A percentile compares a stretch with the other conserved stretches of the same genome.
phyloP scores from a whole-genome alignment of 805 yeast genomes.

The Clavispora phyllophila region DNA sequence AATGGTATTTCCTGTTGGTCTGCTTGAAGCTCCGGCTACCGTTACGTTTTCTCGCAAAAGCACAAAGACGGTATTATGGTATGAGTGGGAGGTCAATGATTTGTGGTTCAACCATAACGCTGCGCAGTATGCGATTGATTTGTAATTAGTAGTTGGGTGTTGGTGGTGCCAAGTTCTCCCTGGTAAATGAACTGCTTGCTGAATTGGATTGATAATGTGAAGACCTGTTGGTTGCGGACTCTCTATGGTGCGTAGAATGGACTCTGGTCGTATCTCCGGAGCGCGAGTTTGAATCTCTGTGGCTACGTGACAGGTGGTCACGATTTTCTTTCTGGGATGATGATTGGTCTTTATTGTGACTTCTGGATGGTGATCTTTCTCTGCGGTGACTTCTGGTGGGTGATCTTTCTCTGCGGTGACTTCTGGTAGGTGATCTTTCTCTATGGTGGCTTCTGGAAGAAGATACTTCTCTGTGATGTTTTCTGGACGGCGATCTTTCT shows the following conservation, averaged over 20 bases:
- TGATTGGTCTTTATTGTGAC: background rate
- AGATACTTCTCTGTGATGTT: background rate
- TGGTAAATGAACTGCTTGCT: background rate
- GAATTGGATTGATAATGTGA: background rate
- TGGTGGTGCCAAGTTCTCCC: background rate
- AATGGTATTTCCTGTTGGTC: constrained; percentile 26
- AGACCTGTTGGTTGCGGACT: background rate
- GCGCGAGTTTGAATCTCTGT: background rate
- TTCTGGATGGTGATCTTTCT: background rate
- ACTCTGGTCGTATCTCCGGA: background rate
- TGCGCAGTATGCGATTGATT: constrained; percentile 7
- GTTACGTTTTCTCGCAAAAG: constrained; percentile 3
- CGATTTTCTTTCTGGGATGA: background rate
- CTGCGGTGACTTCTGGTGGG: background rate
- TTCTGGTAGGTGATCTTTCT: background rate
- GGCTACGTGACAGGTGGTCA: background rate
- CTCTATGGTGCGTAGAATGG: background rate
- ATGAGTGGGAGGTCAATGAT: constrained; percentile 21
- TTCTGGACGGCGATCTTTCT: background rate
- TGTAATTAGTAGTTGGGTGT: background rate
- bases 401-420: background rate
- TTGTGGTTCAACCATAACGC: constrained; percentile 19
- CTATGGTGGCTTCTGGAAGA: background rate
- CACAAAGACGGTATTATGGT: constrained; percentile 15
- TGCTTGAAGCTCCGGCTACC: background rate